A percentile compares a stretch with the other conserved stretches of the same genome.
These are phyloP conservation scores for Strigomonas culicis DNA, from an alignment of 208 protist genomes.

Conservation along the genomic window DNA sequence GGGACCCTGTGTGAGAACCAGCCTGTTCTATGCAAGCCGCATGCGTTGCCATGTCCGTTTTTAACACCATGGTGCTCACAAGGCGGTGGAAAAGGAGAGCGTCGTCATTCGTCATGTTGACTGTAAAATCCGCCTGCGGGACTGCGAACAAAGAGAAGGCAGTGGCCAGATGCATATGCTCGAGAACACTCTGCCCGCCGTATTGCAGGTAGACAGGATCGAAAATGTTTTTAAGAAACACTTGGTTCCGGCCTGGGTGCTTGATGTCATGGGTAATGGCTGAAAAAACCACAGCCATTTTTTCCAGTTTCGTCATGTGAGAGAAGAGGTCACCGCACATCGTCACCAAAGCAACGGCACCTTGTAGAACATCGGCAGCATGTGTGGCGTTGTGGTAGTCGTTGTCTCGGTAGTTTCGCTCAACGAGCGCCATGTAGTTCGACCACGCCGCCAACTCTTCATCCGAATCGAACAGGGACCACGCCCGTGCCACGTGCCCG, in stretches of 20 bases:
- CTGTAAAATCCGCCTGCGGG: conserved; percentile 55
- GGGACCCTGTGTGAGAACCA: conserved; percentile 15
- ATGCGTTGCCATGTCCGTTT: conserved; percentile 73
- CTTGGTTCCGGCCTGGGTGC: conserved; percentile 60
- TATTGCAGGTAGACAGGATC: conserved; percentile 57
- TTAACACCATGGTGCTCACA: conserved; percentile 38
- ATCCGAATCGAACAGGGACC: conserved; percentile 42
- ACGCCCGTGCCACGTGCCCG: conserved; percentile 33
- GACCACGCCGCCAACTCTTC: conserved; percentile 29
- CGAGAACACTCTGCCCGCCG: conserved; percentile 47
- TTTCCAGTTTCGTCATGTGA: conserved; percentile 55
- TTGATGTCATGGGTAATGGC: conserved; percentile 68
- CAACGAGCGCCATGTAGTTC: conserved; percentile 35
- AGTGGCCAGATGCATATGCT: conserved; percentile 75
- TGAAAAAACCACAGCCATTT: conserved; percentile 55
- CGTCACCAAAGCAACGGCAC: conserved; percentile 43
- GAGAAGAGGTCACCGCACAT: conserved; percentile 27
- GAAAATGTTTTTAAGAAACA: conserved; percentile 45
- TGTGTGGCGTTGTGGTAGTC: conserved; percentile 78
- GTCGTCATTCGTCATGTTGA: conserved; percentile 35
- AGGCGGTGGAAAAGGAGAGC: conserved; percentile 61
- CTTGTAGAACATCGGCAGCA: conserved; percentile 75
- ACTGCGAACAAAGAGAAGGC: conserved; percentile 53
- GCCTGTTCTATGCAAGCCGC: conserved; percentile 23
- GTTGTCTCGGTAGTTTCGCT: conserved; percentile 71